Conservation (phyloP, 192 early-diverging fungal species). For the Blastocladiella britannica region DNA sequence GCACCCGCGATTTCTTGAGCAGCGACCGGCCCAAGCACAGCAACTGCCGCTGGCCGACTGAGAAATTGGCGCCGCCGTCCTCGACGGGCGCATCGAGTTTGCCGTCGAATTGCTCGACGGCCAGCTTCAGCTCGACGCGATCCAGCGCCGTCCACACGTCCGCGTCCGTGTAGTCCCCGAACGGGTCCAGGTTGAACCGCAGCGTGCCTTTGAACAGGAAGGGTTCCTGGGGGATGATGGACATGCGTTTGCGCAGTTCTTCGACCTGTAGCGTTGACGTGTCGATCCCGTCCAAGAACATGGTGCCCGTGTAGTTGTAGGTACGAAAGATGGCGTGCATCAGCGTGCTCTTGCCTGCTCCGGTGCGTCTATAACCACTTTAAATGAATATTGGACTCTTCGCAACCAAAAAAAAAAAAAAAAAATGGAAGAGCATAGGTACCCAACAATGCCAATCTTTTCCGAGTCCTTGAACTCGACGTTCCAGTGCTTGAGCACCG, state of each 20-base stretch:
- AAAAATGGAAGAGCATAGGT: too few relatives aligned
- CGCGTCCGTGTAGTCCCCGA: slow-evolving; percentile 39
- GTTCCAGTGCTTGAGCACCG: slow-evolving; percentile 35
- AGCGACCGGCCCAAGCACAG: slow-evolving; percentile 64
- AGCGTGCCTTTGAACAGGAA: slow-evolving; percentile 25
- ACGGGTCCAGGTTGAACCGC: slow-evolving; percentile 62
- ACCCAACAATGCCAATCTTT: slow-evolving; percentile 66
- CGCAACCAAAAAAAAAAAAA: too few relatives aligned
- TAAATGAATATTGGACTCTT: too few relatives aligned
- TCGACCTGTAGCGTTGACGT: slow-evolving; percentile 32
- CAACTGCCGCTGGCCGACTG: slow-evolving; percentile 65
- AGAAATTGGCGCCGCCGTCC: slow-evolving; percentile 54
- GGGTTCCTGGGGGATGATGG: slow-evolving; percentile 77
- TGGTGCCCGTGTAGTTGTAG: slow-evolving; percentile 36
- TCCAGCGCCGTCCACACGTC: slow-evolving; percentile 42
- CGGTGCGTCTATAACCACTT: too few relatives aligned
- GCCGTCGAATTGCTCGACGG: slow-evolving; percentile 14
- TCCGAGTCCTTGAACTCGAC: slow-evolving; percentile 39
- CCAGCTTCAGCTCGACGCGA: slow-evolving; percentile 24
- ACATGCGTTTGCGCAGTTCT: slow-evolving; percentile 42
- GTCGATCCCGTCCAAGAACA: slow-evolving; percentile 45
- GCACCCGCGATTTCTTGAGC: slow-evolving; percentile 41
- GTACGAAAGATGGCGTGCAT: slow-evolving; percentile 48
- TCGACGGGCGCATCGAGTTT: slow-evolving; percentile 2
- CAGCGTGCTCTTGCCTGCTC: slow-evolving; percentile 51